These are phyloP conservation scores for Echeveria elegans DNA, from an alignment of 164 flowering plant species.

Conservation along the genomic window DNA sequence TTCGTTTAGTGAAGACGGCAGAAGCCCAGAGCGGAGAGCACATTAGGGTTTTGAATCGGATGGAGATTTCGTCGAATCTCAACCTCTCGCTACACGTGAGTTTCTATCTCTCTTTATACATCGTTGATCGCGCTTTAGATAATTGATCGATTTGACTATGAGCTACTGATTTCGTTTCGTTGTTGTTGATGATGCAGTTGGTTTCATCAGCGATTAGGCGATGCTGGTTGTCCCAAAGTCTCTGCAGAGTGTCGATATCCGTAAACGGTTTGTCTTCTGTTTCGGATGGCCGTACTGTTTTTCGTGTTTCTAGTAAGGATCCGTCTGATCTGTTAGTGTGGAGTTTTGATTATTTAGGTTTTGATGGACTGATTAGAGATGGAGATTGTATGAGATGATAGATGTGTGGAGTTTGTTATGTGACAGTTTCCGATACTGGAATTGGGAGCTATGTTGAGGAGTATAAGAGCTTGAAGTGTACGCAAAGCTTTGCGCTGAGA, in stretches of 20 bases:
- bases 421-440: slow-evolving; percentile 6
- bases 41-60: background rate
- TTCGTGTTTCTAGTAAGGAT: background rate
- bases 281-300: background rate
- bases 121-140: background rate
- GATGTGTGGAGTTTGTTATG: background rate
- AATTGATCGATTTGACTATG: too few relatives aligned
- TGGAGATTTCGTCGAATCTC: slow-evolving; percentile 6
- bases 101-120: background rate
- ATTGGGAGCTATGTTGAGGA: slow-evolving; percentile 1
- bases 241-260: background rate
- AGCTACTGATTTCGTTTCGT: background rate
- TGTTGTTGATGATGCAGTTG: background rate
- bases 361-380: background rate
- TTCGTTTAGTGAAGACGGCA: background rate
- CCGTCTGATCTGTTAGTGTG: background rate
- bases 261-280: background rate
- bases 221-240: background rate
- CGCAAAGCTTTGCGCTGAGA: background rate
- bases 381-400: background rate
- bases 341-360: background rate
- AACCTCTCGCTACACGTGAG: background rate
- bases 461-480: background rate
- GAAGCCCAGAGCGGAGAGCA: background rate
- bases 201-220: slow-evolving; percentile 1